A percentile compares a stretch with the other conserved stretches of the same genome.
phyloP scores from a whole-genome alignment of 768 basidiomycete genomes.

The Mycena galericulata region DNA sequence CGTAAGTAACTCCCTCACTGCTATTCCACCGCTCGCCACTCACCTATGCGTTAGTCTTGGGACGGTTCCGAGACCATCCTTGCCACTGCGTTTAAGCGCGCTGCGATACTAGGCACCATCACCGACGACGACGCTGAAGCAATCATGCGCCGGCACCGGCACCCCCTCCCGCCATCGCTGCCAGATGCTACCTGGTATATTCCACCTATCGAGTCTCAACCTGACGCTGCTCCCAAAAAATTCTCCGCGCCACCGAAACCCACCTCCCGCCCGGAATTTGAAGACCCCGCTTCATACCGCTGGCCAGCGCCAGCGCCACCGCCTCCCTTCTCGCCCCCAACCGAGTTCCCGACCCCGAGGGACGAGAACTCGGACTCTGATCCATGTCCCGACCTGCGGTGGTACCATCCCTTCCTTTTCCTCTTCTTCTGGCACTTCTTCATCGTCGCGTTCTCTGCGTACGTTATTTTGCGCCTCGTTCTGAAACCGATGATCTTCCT shows the following conservation, averaged over 20 bases:
- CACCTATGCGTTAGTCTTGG: not conserved
- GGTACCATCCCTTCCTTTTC: slow-evolving; percentile 20
- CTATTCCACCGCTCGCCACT: too few species aligned
- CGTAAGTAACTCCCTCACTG: not conserved
- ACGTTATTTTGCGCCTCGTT: slow-evolving; percentile 3
- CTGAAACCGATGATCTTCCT: slow-evolving; percentile 9
- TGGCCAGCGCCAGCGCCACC: not conserved
- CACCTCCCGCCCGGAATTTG: not conserved
- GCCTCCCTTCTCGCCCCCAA: too few species aligned
- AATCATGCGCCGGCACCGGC: slow-evolving; percentile 9
- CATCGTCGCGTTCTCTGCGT: not conserved
- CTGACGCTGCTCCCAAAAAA: not conserved
- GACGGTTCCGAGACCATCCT: slow-evolving; percentile 7
- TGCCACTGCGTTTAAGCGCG: slow-evolving; percentile 21
- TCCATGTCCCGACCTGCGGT: slow-evolving; percentile 4
- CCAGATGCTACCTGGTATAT: not conserved
- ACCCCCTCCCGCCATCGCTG: not conserved
- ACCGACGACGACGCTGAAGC: slow-evolving; percentile 8
- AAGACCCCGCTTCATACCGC: slow-evolving; percentile 7
- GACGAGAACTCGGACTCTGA: too few species aligned
- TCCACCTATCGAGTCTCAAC: not conserved
- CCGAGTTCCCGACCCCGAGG: not conserved
- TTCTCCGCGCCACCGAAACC: not conserved
- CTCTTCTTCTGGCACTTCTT: slow-evolving; percentile 3
- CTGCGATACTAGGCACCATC: slow-evolving; percentile 24